Evolutionary conservation across 805 yeast species (phyloP).

Genomic region (Saccharomyces kudriavzevii): DNA sequence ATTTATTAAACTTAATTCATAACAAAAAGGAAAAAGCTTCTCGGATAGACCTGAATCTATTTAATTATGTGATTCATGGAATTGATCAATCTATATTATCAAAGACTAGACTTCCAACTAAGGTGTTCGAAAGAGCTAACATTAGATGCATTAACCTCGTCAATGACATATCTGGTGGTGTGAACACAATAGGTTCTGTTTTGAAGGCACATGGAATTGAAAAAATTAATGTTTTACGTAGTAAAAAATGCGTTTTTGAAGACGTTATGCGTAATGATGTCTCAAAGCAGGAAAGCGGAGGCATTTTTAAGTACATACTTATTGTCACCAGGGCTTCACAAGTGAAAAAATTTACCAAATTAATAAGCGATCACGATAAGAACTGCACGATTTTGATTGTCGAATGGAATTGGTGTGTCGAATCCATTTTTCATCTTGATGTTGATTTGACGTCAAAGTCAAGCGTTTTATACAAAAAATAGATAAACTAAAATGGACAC

Average conservation of each 20-base stretch:
- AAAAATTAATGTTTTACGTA: slow-evolving; percentile 14
- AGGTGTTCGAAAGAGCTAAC: slow-evolving; percentile 22
- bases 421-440: slow-evolving; percentile 21
- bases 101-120: slow-evolving; percentile 12
- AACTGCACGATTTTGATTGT: slow-evolving; percentile 16
- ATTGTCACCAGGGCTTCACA: slow-evolving; percentile 26
- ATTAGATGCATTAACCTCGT: slow-evolving; percentile 17
- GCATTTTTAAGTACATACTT: slow-evolving; percentile 12
- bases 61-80: slow-evolving; percentile 30
- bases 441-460: slow-evolving; percentile 4
- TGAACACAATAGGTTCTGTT: slow-evolving; percentile 19
- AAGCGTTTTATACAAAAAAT: slow-evolving; percentile 6
- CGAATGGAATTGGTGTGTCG: slow-evolving; percentile 31
- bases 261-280: slow-evolving; percentile 9
- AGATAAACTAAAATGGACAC: neutral
- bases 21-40: slow-evolving; percentile 4
- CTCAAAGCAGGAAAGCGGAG: neutral
- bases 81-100: slow-evolving; percentile 20
- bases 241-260: slow-evolving; percentile 10
- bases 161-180: slow-evolving; percentile 25
- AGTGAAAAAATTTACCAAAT: slow-evolving; percentile 21
- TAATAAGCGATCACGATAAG: slow-evolving; percentile 4
- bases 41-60: slow-evolving; percentile 11
- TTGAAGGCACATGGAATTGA: slow-evolving; percentile 23
- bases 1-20: slow-evolving; percentile 33